phyloP scores from a whole-genome alignment of 345 rosid genomes.

The Erodium maritimum region DNA sequence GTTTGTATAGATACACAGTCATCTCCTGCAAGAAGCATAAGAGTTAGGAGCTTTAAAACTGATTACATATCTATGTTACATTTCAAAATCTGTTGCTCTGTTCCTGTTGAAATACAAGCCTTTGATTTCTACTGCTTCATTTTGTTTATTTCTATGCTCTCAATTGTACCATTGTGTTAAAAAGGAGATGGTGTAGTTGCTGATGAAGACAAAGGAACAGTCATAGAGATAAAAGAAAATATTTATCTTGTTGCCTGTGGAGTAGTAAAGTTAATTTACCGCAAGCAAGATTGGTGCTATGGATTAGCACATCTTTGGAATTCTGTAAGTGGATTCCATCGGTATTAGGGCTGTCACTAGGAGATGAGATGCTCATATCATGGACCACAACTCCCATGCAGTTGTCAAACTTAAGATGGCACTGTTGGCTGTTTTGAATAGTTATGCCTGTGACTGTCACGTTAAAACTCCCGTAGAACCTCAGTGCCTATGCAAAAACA shows the following conservation, averaged over 20 bases:
- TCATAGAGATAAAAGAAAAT: conserved; percentile 7
- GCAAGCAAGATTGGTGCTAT: conserved; percentile 54
- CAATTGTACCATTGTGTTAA: conserved; percentile 1
- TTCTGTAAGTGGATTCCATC: conserved; percentile 95
- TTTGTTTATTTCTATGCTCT: conserved; percentile 1
- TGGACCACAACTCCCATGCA: conserved; percentile 78
- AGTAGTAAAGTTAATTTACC: conserved; percentile 33
- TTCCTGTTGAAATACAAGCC: not conserved
- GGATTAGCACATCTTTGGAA: conserved; percentile 71
- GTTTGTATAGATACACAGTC: conserved; percentile 91
- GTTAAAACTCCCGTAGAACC: conserved; percentile 90
- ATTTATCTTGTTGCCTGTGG: conserved; percentile 15
- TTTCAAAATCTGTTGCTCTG: not conserved
- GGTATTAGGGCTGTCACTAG: conserved; percentile 92
- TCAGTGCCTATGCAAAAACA: conserved; percentile 45
- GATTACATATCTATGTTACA: conserved; percentile 3
- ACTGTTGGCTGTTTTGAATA: conserved; percentile 89
- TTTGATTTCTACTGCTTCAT: not conserved
- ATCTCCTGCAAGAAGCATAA: conserved; percentile 53
- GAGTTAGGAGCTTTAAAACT: conserved; percentile 6
- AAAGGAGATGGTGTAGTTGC: conserved; percentile 15
- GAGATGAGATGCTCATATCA: conserved; percentile 53
- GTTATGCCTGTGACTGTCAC: conserved; percentile 82
- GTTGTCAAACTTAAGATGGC: conserved; percentile 94
- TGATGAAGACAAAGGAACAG: conserved; percentile 18